Percentiles rank a stretch among this genome's conserved stretches.
phyloP scores from a whole-genome alignment of 2,329 filamentous ascomycete genomes.

The Sordariomycetes sp. region DNA sequence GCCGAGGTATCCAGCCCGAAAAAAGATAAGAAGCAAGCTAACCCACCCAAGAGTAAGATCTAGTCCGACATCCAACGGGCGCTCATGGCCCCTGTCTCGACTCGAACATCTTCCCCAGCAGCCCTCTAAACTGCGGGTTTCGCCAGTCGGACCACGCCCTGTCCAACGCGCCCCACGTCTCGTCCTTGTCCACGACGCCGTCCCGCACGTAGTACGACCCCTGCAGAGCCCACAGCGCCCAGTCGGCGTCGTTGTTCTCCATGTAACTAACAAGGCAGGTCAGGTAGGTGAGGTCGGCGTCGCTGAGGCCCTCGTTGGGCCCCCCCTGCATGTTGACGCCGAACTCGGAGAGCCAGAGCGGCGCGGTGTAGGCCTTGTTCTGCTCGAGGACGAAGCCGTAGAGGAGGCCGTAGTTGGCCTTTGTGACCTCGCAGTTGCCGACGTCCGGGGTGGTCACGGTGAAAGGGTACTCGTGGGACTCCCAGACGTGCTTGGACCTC shows the following conservation, averaged over 20 bases:
- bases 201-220: conserved; percentile 49
- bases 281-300: conserved; percentile 36
- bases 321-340: conserved; percentile 39
- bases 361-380: conserved; percentile 33
- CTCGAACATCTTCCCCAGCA: conserved; percentile 26
- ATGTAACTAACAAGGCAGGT: conserved; percentile 41
- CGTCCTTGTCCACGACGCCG: conserved; percentile 35
- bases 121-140: conserved; percentile 21
- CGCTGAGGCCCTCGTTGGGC: conserved; percentile 26
- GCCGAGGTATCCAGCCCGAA: not conserved
- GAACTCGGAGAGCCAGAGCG: conserved; percentile 49
- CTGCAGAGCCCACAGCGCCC: conserved; percentile 47
- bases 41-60: not conserved
- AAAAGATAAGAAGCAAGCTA: not conserved
- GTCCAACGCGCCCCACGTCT: conserved; percentile 40
- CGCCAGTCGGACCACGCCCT: conserved; percentile 26
- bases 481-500: conserved; percentile 45
- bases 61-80: not conserved
- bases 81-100: conserved; percentile 22
- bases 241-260: conserved; percentile 45
- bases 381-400: conserved; percentile 42
- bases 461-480: conserved; percentile 48
- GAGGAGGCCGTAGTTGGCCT: conserved; percentile 32
- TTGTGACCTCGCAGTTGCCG: conserved; percentile 29
- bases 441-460: conserved; percentile 33